Evolutionary conservation across 208 protist genomes (phyloP), one percentile per base, ranked within the genome.

Genomic region (Polymyxa betae): DNA sequence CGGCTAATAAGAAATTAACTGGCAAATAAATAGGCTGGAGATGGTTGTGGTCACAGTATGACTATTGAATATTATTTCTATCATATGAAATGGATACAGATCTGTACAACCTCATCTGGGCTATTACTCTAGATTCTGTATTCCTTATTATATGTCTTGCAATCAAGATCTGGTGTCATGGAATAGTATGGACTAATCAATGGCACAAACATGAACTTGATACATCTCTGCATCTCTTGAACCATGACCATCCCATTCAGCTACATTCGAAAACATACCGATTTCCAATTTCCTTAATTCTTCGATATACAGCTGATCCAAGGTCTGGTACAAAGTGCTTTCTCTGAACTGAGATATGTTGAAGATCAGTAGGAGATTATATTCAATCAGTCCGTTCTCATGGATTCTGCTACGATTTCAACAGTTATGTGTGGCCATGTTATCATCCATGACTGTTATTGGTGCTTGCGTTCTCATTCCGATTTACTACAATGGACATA

Each of bases 381-480:
- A 45, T 43, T 35, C 5, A 20, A 82, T 43, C 35, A 82, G 72
- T 82, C n/a, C n/a, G n/a, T 82, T 82, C 72, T 40, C 16, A 5
- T 82, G 72, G 72, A 43, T 82, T 43, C 35, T 82, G 16, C n/a
- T 82, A 20, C 72, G 72, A 35, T 82, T 82, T 43, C 72, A 45
- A n/a, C 72, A 82, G 72, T n/a, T 82, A 40, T 82, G 72, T 43
- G 12, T 82, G n/a, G 72, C 72, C 5, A 43, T 82, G 72, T 43
- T 82, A 12, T 35, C 72, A 20, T 5, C 35, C 35, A 82, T 82
- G 72, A 82, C 72, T 5, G 5, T 43, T 20, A 35, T 82, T n/a
- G 72, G 72, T 20, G 35, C 35, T 20, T 5, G 35, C 16, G 40
- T 82, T 5, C n/a, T 82, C 5, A n/a, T 82, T 20, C 72, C 72